These are phyloP conservation scores for Thermochaetoides thermophila DNA, from an alignment of 495 filamentous ascomycete species.

Conservation along the genomic window DNA sequence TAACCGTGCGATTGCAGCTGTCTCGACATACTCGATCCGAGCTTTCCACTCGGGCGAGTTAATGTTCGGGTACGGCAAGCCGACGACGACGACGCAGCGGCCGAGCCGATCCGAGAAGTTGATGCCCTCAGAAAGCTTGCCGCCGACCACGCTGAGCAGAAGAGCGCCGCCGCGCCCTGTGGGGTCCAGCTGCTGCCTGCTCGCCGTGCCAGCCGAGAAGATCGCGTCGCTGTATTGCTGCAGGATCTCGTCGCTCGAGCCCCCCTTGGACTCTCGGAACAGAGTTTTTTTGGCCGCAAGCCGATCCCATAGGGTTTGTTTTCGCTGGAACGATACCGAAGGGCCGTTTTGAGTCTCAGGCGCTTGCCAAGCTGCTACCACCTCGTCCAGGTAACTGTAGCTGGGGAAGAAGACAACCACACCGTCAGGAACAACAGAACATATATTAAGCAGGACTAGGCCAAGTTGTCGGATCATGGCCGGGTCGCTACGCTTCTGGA, in stretches of 20 bases:
- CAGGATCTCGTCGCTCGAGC: slow-evolving; percentile 50
- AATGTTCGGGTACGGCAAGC: slow-evolving; percentile 86
- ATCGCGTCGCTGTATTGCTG: slow-evolving; percentile 57
- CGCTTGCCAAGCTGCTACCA: slow-evolving; percentile 51
- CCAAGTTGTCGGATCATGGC: slow-evolving; percentile 62
- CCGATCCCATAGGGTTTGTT: slow-evolving; percentile 34
- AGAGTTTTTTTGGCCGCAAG: slow-evolving; percentile 48
- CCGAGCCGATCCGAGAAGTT: slow-evolving; percentile 92
- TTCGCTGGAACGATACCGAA: too few species aligned
- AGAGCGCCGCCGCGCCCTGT: slow-evolving; percentile 63
- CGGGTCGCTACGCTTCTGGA: slow-evolving; percentile 48
- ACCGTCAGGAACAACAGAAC: slow-evolving; percentile 66
- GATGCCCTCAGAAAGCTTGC: slow-evolving; percentile 91
- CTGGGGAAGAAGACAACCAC: slow-evolving; percentile 95
- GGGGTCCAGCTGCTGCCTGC: not conserved
- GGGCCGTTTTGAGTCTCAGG: slow-evolving; percentile 5
- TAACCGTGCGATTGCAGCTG: slow-evolving; percentile 33
- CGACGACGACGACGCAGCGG: slow-evolving; percentile 75
- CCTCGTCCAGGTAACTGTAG: slow-evolving; percentile 73
- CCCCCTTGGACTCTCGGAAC: slow-evolving; percentile 49
- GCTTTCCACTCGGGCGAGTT: slow-evolving; percentile 84
- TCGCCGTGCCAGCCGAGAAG: slow-evolving; percentile 15
- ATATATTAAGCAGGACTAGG: slow-evolving; percentile 52
- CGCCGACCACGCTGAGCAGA: slow-evolving; percentile 86
- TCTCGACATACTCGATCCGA: slow-evolving; percentile 73